Conservation (phyloP, 73 alveolate genomes). For the Paraurostyla sp. region DNA sequence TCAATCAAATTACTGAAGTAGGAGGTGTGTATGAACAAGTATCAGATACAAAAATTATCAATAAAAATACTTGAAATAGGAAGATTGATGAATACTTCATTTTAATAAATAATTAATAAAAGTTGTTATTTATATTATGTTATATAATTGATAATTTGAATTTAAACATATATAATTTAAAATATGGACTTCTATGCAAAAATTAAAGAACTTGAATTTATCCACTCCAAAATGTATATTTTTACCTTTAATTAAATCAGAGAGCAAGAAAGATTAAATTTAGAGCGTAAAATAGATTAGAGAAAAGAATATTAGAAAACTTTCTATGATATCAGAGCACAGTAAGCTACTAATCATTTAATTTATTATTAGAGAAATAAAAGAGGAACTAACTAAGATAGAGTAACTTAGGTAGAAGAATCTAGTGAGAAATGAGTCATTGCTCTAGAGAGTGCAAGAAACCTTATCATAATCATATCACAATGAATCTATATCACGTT, state of each 20-base stretch:
- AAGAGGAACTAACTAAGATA: conserved; percentile 24
- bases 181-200: conserved; percentile 53
- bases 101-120: background rate
- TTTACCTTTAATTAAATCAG: background rate
- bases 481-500: background rate
- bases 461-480: background rate
- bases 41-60: background rate
- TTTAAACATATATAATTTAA: background rate
- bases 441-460: conserved; percentile 15
- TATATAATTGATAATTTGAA: background rate
- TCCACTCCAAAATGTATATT: conserved; percentile 36
- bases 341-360: background rate
- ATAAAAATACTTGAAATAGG: background rate
- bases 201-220: conserved; percentile 47
- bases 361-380: conserved; percentile 9
- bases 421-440: conserved; percentile 36
- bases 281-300: conserved; percentile 42
- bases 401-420: conserved; percentile 4
- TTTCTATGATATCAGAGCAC: conserved; percentile 44
- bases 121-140: too few species aligned
- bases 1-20: background rate
- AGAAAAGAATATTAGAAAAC: conserved; percentile 49
- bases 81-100: background rate
- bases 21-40: background rate
- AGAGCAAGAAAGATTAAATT: conserved; percentile 29